A percentile compares a stretch with the other conserved stretches of the same genome.
phyloP scores from a whole-genome alignment of 495 filamentous ascomycete species.

The Lophiostoma macrostomum region DNA sequence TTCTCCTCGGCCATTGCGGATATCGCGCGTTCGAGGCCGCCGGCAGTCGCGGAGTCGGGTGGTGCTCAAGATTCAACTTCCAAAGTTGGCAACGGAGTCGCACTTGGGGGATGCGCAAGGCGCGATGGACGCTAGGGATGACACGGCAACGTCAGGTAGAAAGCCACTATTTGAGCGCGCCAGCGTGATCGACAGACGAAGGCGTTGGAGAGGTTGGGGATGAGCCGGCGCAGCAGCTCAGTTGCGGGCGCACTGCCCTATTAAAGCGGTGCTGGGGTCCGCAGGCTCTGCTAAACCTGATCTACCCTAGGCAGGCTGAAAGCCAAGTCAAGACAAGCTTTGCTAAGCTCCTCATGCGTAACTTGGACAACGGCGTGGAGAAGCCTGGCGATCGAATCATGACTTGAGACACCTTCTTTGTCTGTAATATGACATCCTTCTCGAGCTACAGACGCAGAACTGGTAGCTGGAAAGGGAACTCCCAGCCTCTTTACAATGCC shows the following conservation, averaged over 20 bases:
- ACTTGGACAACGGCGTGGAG: neutral
- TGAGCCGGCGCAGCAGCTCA: neutral
- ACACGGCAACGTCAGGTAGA: no score
- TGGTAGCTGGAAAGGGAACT: neutral
- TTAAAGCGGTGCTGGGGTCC: neutral
- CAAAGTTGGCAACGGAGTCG: no score
- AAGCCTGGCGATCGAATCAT: neutral
- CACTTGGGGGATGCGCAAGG: no score
- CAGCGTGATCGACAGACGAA: no score
- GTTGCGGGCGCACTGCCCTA: neutral
- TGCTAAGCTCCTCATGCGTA: neutral
- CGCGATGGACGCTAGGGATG: no score
- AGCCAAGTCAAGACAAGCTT: conserved; percentile 5
- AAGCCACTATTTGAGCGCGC: no score
- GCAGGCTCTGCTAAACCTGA: no score
- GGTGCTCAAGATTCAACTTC: neutral
- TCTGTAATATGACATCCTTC: neutral
- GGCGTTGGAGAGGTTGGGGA: no score
- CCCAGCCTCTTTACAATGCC: neutral
- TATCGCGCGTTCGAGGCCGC: neutral
- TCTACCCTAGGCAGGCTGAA: no score
- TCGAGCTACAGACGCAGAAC: neutral
- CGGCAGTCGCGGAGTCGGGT: neutral
- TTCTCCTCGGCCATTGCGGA: conserved; percentile 12
- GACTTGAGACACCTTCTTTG: neutral